phyloP scores from a whole-genome alignment of 495 filamentous ascomycete genomes.

The Bacidia rubella region DNA sequence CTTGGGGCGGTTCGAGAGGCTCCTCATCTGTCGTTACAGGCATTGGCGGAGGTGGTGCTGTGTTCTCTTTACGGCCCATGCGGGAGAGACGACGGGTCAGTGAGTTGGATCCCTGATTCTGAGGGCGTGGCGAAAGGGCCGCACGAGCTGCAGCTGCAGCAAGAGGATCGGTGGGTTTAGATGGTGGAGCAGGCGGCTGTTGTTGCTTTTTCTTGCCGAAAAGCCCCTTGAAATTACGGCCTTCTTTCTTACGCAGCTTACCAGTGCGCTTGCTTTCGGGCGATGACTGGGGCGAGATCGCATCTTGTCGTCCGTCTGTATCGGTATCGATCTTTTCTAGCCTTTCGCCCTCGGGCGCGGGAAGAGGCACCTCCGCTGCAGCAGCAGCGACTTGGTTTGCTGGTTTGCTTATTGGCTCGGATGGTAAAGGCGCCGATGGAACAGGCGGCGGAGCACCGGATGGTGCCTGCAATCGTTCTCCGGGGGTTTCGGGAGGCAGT shows the following conservation, averaged over 20 bases:
- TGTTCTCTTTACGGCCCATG: conserved; percentile 14
- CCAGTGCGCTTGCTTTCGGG: conserved; percentile 15
- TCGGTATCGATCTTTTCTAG: conserved; percentile 19
- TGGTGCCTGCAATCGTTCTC: conserved; percentile 15
- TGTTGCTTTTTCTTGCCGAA: conserved; percentile 34
- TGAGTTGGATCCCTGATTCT: conserved; percentile 9
- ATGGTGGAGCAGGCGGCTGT: conserved; percentile 8
- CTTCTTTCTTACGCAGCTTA: conserved; percentile 35
- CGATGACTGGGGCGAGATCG: conserved; percentile 1
- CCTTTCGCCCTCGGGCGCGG: conserved; percentile 11
- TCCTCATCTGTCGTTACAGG: conserved; percentile 12
- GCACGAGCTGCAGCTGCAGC: conserved; percentile 39
- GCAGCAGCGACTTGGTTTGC: conserved; percentile 19
- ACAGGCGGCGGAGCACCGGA: conserved; percentile 7
- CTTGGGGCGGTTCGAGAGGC: not conserved
- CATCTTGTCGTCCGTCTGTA: conserved; percentile 4
- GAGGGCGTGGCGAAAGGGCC: conserved; percentile 26
- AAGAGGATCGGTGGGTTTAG: not conserved
- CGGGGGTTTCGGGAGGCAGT: conserved; percentile 16
- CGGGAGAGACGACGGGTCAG: conserved; percentile 16
- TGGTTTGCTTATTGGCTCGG: conserved; percentile 19
- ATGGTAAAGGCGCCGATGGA: conserved; percentile 22
- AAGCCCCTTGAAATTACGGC: conserved; percentile 33
- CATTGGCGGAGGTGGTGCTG: conserved; percentile 15
- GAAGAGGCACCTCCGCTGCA: conserved; percentile 20